A percentile compares a stretch with the other conserved stretches of the same genome.
Conservation (phyloP, 257 asterid species). For the Penstemon newberryi region DNA sequence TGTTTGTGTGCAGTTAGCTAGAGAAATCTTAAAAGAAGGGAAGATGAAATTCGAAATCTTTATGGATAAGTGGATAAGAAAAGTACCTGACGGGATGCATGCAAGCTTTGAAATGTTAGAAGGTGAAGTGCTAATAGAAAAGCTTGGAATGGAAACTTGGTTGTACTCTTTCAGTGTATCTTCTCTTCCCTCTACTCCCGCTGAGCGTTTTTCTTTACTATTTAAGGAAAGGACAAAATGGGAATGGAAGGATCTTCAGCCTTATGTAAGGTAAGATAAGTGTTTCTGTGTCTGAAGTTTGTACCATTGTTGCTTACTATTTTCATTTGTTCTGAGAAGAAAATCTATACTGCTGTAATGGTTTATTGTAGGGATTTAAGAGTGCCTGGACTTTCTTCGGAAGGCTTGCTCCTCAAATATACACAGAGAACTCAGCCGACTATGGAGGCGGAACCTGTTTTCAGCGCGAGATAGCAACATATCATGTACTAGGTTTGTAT, state of each 20-base stretch:
- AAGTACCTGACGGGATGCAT: slow-evolving; percentile 68
- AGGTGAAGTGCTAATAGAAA: slow-evolving; percentile 85
- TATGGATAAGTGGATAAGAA: slow-evolving; percentile 66
- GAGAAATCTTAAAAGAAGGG: slow-evolving; percentile 60
- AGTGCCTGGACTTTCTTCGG: slow-evolving; percentile 89
- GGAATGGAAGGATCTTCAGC: slow-evolving; percentile 91
- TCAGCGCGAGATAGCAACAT: slow-evolving; percentile 62
- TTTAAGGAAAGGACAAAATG: slow-evolving; percentile 71
- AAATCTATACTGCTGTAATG: slow-evolving; percentile 11
- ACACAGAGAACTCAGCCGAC: slow-evolving; percentile 79
- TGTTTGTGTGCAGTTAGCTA: slow-evolving; percentile 67
- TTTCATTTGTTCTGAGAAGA: slow-evolving; percentile 8
- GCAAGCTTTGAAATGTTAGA: slow-evolving; percentile 69
- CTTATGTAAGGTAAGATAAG: slow-evolving; percentile 66
- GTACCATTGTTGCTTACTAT: slow-evolving; percentile 6
- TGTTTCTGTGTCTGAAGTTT: slow-evolving; percentile 1
- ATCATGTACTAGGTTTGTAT: no score
- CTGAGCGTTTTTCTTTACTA: slow-evolving; percentile 61
- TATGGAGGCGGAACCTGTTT: slow-evolving; percentile 69
- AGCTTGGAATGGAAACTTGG: slow-evolving; percentile 70
- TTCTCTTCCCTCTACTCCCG: slow-evolving; percentile 74
- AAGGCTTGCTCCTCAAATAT: slow-evolving; percentile 86
- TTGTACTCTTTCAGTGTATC: slow-evolving; percentile 65
- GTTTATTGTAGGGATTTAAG: slow-evolving; percentile 64
- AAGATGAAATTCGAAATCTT: slow-evolving; percentile 71